Conservation (phyloP, 768 basidiomycete species). For the Pleurotus pulmonarius region DNA sequence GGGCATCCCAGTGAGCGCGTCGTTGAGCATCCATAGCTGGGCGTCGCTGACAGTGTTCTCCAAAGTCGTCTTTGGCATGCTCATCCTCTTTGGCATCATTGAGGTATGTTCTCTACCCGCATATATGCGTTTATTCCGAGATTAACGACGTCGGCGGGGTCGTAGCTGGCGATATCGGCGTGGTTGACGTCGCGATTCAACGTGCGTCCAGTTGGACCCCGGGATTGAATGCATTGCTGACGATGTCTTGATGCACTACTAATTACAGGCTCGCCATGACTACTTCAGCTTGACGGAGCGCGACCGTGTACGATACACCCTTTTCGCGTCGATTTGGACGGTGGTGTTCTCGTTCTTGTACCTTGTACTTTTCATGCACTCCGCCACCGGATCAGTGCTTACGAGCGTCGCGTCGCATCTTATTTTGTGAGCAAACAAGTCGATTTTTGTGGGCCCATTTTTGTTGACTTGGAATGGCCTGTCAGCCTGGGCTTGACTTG, state of each 20-base stretch:
- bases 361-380: constrained; percentile 50
- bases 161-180: constrained; percentile 64
- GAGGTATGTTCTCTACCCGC: constrained; percentile 38
- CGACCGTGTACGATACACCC: constrained; percentile 61
- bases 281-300: constrained; percentile 44
- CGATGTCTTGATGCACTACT: too few relatives aligned
- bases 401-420: constrained; percentile 64
- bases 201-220: constrained; percentile 8
- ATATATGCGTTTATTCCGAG: not conserved
- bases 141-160: not conserved
- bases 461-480: not conserved
- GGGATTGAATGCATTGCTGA: too few relatives aligned
- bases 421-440: constrained; percentile 51
- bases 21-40: not conserved
- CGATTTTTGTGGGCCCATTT: too few relatives aligned
- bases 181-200: constrained; percentile 69
- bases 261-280: constrained; percentile 41
- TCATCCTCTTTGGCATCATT: constrained; percentile 61
- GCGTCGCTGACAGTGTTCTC: not conserved
- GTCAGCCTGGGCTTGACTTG: constrained; percentile 65
- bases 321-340: constrained; percentile 76
- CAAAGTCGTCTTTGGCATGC: constrained; percentile 48
- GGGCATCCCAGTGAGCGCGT: constrained; percentile 52
- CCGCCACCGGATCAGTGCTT: constrained; percentile 43
- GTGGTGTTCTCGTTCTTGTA: constrained; percentile 49